Base-by-base conservation (phyloP, 2,329 filamentous ascomycete species). In the Sclerotinia spermophila region DNA sequence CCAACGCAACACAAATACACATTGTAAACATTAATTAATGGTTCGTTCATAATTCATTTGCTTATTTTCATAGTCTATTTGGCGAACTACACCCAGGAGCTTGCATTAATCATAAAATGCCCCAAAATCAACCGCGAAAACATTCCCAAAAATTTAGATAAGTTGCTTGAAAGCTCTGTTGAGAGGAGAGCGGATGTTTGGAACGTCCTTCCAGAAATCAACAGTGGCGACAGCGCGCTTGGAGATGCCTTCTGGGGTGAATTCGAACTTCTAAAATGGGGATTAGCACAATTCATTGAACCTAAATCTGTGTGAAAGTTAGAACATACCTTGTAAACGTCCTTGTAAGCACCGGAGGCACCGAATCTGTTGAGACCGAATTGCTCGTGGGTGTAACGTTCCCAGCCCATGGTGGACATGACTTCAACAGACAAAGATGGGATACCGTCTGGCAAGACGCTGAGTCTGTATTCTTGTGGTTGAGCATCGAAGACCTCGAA, bases 281-380 rank as follows among this genome's bases (percentile, higher is more conserved):
- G 78, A 80, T 85, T 80, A 86, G 80, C 71, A 75, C 64, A 58
- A 67, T 76, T 72, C 74, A 66, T 44, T 24, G 69, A 51, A 58
- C 58, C 56, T 17, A 15, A 30, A 45, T 40, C 44, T 33, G 15
- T 15, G 11, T 24, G 48, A 17, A 42, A 21, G 17, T 55, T 35
- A 60, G 21, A 72, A 82, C 87, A 83, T 86, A 86, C 92, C 87
- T 92, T 91, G 89, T 99, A 99, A 73, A 99, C 94, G 79, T 98
- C 91, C 90, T 95, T 95, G 87, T 98, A 98, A 76, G 95, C 91
- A 79, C 95, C 96, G 70, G 93, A 97, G 77, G 95, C 95, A 89
- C 96, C 96, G 83, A 99, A 99, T 82, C 96, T 90, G 91, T 99
- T 99, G 77, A 99, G 90, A 82, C 96, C 96, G 80, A 99, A 99